A percentile compares a stretch with the other conserved stretches of the same genome.
These are phyloP conservation scores for Septoria linicola DNA, from an alignment of 2,329 filamentous ascomycete species.

Conservation along the genomic window DNA sequence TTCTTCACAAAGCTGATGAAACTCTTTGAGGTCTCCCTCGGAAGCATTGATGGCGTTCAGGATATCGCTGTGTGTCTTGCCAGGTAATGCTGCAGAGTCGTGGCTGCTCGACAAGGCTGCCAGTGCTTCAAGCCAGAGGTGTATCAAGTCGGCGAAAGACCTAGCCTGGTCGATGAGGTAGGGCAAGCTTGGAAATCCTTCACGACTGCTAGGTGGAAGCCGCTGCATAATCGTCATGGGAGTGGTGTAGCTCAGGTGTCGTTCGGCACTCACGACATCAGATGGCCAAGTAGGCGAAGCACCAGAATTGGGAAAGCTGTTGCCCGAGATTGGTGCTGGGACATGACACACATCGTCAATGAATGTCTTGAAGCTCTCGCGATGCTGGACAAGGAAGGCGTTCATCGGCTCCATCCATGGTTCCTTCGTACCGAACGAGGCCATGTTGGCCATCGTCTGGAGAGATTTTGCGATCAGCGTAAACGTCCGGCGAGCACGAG, in stretches of 20 bases:
- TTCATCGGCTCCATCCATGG: slow-evolving; percentile 99
- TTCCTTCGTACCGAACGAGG: slow-evolving; percentile 89
- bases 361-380: slow-evolving; percentile 79
- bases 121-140: slow-evolving; percentile 68
- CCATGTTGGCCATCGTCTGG: slow-evolving; percentile 86
- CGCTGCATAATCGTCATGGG: slow-evolving; percentile 86
- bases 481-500: slow-evolving; percentile 79
- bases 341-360: slow-evolving; percentile 85
- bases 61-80: slow-evolving; percentile 37
- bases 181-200: slow-evolving; percentile 89
- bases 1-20: slow-evolving; percentile 51
- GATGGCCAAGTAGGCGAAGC: slow-evolving; percentile 30
- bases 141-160: slow-evolving; percentile 79
- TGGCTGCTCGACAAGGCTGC: slow-evolving; percentile 26
- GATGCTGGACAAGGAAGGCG: slow-evolving; percentile 71
- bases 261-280: slow-evolving; percentile 34
- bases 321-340: slow-evolving; percentile 61
- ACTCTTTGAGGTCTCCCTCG: slow-evolving; percentile 49
- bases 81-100: slow-evolving; percentile 20
- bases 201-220: slow-evolving; percentile 73
- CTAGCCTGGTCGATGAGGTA: slow-evolving; percentile 88
- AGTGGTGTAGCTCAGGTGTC: slow-evolving; percentile 67
- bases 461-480: slow-evolving; percentile 91
- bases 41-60: slow-evolving; percentile 32
- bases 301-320: slow-evolving; percentile 43